A percentile compares a stretch with the other conserved stretches of the same genome.
Conservation (phyloP, 2,329 filamentous ascomycete genomes). For the Phyllosticta citrichinensis region DNA sequence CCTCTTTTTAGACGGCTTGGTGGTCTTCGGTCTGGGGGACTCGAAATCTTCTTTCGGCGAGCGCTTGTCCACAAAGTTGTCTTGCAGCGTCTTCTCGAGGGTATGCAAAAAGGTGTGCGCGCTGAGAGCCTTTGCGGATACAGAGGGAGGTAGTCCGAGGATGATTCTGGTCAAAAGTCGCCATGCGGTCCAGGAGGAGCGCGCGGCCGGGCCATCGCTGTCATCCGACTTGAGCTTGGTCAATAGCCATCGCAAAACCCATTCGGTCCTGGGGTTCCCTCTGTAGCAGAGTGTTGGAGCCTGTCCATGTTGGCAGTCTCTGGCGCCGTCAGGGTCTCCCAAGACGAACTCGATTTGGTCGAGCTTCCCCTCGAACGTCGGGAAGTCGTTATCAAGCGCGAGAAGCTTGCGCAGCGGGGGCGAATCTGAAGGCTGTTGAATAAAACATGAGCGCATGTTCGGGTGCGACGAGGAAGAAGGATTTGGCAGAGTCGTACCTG, state of each 20-base stretch:
- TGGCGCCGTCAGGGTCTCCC: constrained; percentile 22
- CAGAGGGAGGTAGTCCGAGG: constrained; percentile 56
- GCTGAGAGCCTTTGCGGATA: constrained; percentile 59
- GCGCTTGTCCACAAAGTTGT: constrained; percentile 26
- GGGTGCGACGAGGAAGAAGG: neutral
- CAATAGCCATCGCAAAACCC: constrained; percentile 56
- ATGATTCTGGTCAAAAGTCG: constrained; percentile 52
- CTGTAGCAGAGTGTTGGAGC: constrained; percentile 5
- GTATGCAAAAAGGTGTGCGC: constrained; percentile 59
- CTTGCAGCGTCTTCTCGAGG: constrained; percentile 55
- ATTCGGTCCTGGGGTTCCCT: constrained; percentile 45
- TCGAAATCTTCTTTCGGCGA: neutral
- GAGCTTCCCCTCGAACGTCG: constrained; percentile 28
- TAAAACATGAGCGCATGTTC: neutral
- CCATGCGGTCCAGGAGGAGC: constrained; percentile 40
- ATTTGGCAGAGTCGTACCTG: constrained; percentile 7
- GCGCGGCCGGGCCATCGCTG: constrained; percentile 29
- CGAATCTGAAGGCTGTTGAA: neutral
- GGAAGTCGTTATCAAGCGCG: constrained; percentile 29
- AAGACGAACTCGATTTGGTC: constrained; percentile 31
- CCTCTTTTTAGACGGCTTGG: constrained; percentile 24
- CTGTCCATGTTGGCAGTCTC: neutral
- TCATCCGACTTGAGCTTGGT: constrained; percentile 44
- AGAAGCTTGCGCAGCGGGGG: constrained; percentile 29
- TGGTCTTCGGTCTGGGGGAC: constrained; percentile 12